Evolutionary conservation across 2,329 filamentous ascomycete species (phyloP), one percentile per base, ranked within the genome.

Genomic region (Penicillium sp.): DNA sequence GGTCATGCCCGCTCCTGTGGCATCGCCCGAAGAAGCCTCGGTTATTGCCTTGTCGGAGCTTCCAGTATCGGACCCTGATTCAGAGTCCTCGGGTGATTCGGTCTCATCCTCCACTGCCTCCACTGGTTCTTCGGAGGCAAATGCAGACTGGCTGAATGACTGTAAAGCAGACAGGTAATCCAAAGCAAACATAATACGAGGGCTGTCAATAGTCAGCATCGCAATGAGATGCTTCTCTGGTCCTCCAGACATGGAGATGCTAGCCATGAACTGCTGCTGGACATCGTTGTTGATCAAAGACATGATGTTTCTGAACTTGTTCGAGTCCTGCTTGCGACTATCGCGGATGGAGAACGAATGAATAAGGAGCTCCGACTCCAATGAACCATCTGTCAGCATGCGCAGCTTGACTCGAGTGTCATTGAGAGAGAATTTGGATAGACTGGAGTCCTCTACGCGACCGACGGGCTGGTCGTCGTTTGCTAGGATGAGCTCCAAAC

Each of bases 271-370:
- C 65, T 99, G 95, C 71, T 97, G 92, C 44, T 86, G 84, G 52
- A 94, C 91, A 53, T 92, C 88, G 64, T 91, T 93, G 73, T 97
- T 97, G 67, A 92, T 91, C 52, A 96, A 87, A 2, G 92, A 92
- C 94, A 99, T 97, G 75, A 99, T 97, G 72, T 93, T 95, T 48
- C 91, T 86, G 80, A 95, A 99, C 69, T 96, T 97, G 78, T 97
- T 99, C 6, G 88, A 89, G 65, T 96, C 92, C 51, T 85, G 84
- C 5, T 86, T 86, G n/a, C 95, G 87, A 60, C 89, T 97, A 71
- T 99, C 94, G 53, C 90, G 85, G 61, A 97, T 96, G 0, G 91
- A 96, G 71, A 99, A 97, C 0, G 93, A 94, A 56, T 94, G 88
- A 16, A 99, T 91, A 35, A 96, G 81, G 7, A 99, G 83, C 69